Base-by-base conservation (phyloP, 805 yeast species). In the Hanseniaspora hatyaiensis region DNA sequence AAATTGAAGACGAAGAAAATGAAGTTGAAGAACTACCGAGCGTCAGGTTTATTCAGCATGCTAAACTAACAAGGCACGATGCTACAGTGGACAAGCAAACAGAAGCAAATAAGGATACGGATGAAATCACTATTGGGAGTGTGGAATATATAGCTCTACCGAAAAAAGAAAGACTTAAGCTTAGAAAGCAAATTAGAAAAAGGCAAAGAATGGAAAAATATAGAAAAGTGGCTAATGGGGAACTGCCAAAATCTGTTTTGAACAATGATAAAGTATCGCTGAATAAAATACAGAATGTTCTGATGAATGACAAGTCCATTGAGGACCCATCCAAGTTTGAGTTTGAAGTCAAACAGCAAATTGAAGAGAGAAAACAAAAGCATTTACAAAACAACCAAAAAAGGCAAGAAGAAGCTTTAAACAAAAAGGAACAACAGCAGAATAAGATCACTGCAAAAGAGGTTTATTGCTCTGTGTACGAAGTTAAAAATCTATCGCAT, bases 301-400 rank as follows among this genome's bases (percentile, higher is more conserved):
- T 82, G 41, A 64, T 60, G 50, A 84, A 96, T 2, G 77, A 83
- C 55, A 94, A 84, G 50, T 85, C 92, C 6, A 81, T 88, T 40
- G 70, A 74, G 51, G 95, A 92, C 59, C 97, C 98, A 1, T 89
- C 97, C 0, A 76, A 76, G 3, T 80, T 87, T 54, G 98, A 89
- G 57, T 68, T 70, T 61, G 63, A 70, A 43, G 96, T 92, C 0
- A 68, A 74, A 37, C 61, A 66, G 20, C 92, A 88, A 52, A 81
- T 86, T 3, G 77, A 72, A 33, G 73, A 74, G 37, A 68, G 98
- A 26, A 66, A 65, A 29, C 52, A 63, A 12, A 61, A 65, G 33
- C 99, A 92, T 63, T 68, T 73, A 52, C 62, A 61, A 34, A 70
- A 60, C 15, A 92, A 92, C 60, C 70, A 70, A 42, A 74, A 63